Percentiles rank a stretch among this genome's conserved stretches.
Evolutionary conservation across 2,329 filamentous ascomycete genomes (phyloP).

Genomic region (Hypoxylon sp.): DNA sequence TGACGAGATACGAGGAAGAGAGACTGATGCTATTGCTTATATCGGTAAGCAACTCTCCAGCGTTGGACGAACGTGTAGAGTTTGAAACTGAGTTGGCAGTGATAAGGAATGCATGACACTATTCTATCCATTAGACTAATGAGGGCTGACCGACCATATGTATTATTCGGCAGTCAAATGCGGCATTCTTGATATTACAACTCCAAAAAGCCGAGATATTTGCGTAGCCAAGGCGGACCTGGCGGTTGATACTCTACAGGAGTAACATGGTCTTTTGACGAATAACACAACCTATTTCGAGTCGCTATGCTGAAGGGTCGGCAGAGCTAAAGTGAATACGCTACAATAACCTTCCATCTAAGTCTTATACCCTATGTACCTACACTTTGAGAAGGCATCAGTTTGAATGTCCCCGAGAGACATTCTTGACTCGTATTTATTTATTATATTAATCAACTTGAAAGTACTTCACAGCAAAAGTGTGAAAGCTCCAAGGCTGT

Average conservation of each 20-base stretch:
- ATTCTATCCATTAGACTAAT: background rate
- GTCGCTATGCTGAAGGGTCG: background rate
- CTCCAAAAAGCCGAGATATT: background rate
- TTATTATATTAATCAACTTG: background rate
- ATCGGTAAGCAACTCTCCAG: slow-evolving; percentile 12
- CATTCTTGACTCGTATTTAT: background rate
- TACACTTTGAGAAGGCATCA: background rate
- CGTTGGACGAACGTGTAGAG: background rate
- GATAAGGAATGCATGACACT: background rate
- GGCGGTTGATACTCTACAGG: background rate
- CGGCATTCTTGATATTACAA: slow-evolving; percentile 8
- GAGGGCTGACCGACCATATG: background rate
- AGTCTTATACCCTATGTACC: background rate
- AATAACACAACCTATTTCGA: background rate
- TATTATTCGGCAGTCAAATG: slow-evolving; percentile 9
- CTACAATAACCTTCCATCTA: background rate
- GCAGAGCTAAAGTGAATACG: background rate
- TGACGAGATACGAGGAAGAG: background rate
- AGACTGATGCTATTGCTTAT: background rate
- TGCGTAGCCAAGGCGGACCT: background rate
- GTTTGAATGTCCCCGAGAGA: background rate
- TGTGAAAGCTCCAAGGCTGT: background rate
- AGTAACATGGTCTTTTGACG: background rate
- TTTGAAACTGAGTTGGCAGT: background rate
- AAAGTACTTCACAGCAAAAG: background rate